Base-by-base conservation (phyloP, 768 basidiomycete genomes). In the Udeniomyces megalosporus region DNA sequence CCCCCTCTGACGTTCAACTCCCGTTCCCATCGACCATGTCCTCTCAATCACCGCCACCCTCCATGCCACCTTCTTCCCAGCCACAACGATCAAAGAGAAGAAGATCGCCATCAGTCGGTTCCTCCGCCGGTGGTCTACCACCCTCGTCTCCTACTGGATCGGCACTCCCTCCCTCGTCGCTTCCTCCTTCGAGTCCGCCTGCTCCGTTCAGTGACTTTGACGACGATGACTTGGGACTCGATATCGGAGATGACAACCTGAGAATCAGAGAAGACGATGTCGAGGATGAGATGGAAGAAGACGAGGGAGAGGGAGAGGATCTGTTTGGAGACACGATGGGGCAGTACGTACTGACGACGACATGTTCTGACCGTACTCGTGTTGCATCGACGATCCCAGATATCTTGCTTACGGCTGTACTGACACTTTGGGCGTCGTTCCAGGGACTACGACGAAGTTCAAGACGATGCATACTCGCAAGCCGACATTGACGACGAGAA, bases 141-240 rank as follows among this genome's bases (percentile, higher is more conserved):
- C 65, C 60, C 24, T 50, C 67, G 14, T 67, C 70, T 15, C 71
- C 72, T 1, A 73, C 38, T 8, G 38, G 38, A 8, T 42, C 38
- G 10, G 38, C 73, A 3, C 72, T 73, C 47, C 75, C 75, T 5
- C 75, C 75, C 4, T 86, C 86, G 17, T 88, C 88, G 22, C 78
- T 92, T 8, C 88, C 88, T 0, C 88, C 88, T 12, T 87, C 86
- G 1, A 89, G 87, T 4, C 86, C 88, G 4, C 86, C 84, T 4
- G 78, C 81, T 2, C 82, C 83, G 5, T 89, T 95, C 70, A 84
- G 84, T 4, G 92, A 95, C 67, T 85, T 88, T 28, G 86, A 91
- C 31, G 74, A 75, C 60, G 88, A 89, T 26, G 83, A 81, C 60
- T 60, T 85, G 42, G 83, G 84, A 45, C 85, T 86, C 63, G 80